A percentile compares a stretch with the other conserved stretches of the same genome.
These are phyloP conservation scores for Coix lacrymajobi DNA, from an alignment of 176 grass and related monocot genomes.

Conservation along the genomic window DNA sequence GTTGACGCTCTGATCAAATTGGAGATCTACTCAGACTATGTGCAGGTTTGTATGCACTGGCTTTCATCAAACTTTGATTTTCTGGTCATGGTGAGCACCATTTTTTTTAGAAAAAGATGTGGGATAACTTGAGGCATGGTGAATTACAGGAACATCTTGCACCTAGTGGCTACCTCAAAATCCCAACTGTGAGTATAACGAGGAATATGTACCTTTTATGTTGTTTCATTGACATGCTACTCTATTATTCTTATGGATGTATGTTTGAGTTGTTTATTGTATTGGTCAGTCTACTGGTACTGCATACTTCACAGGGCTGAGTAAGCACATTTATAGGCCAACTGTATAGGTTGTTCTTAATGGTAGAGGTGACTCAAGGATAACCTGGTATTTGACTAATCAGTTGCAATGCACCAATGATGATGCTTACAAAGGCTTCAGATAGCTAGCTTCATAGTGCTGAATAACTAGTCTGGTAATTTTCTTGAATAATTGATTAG, in stretches of 20 bases:
- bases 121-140: slow-evolving; percentile 31
- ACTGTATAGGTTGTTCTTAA: background rate
- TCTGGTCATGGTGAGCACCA: background rate
- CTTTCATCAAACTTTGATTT: background rate
- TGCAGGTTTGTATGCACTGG: slow-evolving; percentile 55
- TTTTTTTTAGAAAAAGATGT: background rate
- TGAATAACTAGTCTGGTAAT: background rate
- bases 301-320: background rate
- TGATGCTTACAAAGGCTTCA: background rate
- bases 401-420: background rate
- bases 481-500: background rate
- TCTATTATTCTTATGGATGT: background rate
- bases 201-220: background rate
- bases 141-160: slow-evolving; percentile 82
- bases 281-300: background rate
- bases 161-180: slow-evolving; percentile 91
- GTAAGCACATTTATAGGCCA: background rate
- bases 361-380: background rate
- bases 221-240: background rate
- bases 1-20: slow-evolving; percentile 80
- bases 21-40: slow-evolving; percentile 84
- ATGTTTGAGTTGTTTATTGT: slow-evolving; percentile 14
- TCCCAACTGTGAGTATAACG: slow-evolving; percentile 77
- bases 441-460: background rate
- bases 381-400: background rate